Percentiles rank a stretch among this genome's conserved stretches.
phyloP scores from a whole-genome alignment of 176 grass and related monocot genomes.

The Hordeum marinum region DNA sequence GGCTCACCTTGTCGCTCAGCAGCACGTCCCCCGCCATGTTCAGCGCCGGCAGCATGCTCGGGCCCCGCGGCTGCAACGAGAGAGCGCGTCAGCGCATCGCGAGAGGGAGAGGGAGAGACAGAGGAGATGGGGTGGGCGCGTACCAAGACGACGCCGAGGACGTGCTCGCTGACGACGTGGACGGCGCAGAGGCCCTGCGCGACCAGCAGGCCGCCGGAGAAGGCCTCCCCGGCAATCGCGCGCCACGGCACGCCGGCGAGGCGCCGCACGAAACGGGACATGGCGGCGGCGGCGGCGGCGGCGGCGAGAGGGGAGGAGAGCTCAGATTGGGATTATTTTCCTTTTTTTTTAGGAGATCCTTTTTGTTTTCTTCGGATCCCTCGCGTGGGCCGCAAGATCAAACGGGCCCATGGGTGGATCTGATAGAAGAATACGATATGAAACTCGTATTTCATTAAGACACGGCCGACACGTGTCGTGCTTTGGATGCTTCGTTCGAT shows the following conservation, averaged over 20 bases:
- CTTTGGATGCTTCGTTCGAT: too few species aligned
- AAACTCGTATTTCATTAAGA: too few species aligned
- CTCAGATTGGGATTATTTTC: too few species aligned
- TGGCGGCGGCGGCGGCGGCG: too few species aligned
- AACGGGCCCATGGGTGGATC: too few species aligned
- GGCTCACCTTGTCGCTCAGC: slow-evolving; percentile 49
- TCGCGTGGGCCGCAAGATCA: too few species aligned
- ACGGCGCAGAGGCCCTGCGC: slow-evolving; percentile 44
- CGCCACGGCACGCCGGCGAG: slow-evolving; percentile 52
- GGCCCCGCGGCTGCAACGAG: slow-evolving; percentile 29
- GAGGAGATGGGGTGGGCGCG: not conserved
- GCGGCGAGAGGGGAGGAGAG: not conserved
- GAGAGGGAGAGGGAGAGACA: not conserved
- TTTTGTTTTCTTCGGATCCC: too few species aligned
- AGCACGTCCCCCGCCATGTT: slow-evolving; percentile 74
- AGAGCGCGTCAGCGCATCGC: not conserved
- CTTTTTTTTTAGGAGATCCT: too few species aligned
- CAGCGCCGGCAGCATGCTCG: slow-evolving; percentile 83
- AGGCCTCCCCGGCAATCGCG: slow-evolving; percentile 2
- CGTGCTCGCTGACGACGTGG: slow-evolving; percentile 38
- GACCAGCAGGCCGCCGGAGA: slow-evolving; percentile 3
- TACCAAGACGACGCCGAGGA: slow-evolving; percentile 29
- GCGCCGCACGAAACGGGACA: slow-evolving; percentile 33
- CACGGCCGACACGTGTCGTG: too few species aligned
- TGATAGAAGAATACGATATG: too few species aligned